Evolutionary conservation across 2,329 filamentous ascomycete species (phyloP).

Genomic region (Cercospora janseana): DNA sequence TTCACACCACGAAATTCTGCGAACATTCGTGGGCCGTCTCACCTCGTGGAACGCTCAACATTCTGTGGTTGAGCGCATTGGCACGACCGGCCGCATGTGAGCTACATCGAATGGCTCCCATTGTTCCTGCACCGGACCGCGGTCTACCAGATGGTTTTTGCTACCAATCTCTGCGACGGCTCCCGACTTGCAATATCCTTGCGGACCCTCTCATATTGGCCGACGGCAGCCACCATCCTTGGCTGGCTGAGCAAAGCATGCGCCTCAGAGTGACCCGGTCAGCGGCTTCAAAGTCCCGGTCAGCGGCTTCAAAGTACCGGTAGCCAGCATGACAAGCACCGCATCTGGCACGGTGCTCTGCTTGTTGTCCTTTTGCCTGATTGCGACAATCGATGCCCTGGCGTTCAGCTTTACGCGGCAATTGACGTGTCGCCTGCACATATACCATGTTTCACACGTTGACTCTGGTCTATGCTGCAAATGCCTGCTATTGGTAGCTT

Average conservation of each 20-base stretch:
- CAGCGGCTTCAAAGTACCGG: conserved; percentile 16
- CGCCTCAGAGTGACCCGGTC: not conserved
- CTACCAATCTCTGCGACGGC: conserved; percentile 4
- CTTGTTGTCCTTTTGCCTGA: not conserved
- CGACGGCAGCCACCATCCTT: not conserved
- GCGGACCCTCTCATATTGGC: not conserved
- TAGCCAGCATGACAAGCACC: conserved; percentile 13
- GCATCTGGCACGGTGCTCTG: conserved; percentile 11
- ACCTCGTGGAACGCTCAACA: conserved; percentile 1
- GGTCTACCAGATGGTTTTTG: not conserved
- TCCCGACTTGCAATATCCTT: conserved; percentile 4
- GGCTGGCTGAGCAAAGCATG: too few species aligned
- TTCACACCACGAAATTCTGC: not conserved
- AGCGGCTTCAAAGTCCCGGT: conserved; percentile 14
- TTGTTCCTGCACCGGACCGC: not conserved
- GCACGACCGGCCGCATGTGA: not conserved
- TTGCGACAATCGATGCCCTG: conserved; percentile 5
- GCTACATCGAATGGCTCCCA: not conserved
- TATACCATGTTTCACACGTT: conserved; percentile 9
- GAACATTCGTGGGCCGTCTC: not conserved
- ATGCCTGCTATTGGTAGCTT: conserved; percentile 8
- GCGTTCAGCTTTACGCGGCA: conserved; percentile 12
- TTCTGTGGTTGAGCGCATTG: not conserved
- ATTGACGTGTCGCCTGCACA: conserved; percentile 17
- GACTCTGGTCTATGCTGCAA: not conserved